Base-by-base conservation (phyloP, 371 early-diverging fungal species). In the Nosema muscidifuracis region DNA sequence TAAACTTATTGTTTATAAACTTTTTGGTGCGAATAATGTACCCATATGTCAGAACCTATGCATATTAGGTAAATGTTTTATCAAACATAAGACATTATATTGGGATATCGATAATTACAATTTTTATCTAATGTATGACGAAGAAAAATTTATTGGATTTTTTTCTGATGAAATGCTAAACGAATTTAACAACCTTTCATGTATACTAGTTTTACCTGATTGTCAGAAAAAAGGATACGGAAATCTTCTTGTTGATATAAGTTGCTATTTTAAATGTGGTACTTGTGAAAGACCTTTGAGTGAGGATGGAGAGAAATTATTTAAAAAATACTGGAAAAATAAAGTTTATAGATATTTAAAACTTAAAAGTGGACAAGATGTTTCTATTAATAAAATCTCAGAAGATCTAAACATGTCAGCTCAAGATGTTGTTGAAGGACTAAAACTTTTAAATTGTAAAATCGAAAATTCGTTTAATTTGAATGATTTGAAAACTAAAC, bases 251-350 rank as follows among this genome's bases (percentile, higher is more conserved):
- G 70, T 83, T 18, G 83, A 83, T 67, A 71, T 80, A 1, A 79
- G 80, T 43, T 77, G 77, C 55, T 72, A 60, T 36, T 56, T 75
- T 18, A 55, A 36, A 30, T n/a, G 31, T 61, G 74, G 71, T 42
- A 74, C 75, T 13, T 81, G 81, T 56, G 83, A 83, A 72, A 73
- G 75, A 61, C 83, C 83, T 34, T 61, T 81, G 13, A 71, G 74
- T 34, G 55, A 30, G 38, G 63, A 67, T 28, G 83, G 80, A n/a
- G 20, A 55, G 12, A 2, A 40, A 13, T 55, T 55, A 9, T 83
- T 77, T 66, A 36, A 66, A 18, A 71, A 53, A 30, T 83, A 83
- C 44, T 83, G 83, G 83, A 67, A 57, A 47, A 51, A 73, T 70
- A 67, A 60, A 22, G 60, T 81, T 38, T 65, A 62, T 22, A 43